These are phyloP conservation scores for Alloteropsis semialata DNA, from an alignment of 176 grass and related monocot genomes.

Conservation along the genomic window DNA sequence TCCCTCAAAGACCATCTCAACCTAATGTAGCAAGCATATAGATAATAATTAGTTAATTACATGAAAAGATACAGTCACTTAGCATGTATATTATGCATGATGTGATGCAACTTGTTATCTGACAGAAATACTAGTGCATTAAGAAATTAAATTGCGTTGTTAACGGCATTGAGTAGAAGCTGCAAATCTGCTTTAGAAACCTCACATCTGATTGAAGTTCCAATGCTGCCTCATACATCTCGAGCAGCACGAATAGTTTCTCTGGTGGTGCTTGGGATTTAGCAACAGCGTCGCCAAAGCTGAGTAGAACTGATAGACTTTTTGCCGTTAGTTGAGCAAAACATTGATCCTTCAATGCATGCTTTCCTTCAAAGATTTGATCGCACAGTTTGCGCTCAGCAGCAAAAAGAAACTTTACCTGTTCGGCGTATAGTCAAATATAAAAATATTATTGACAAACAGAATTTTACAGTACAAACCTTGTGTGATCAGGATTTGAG, in stretches of 20 bases:
- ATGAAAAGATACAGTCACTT: background rate
- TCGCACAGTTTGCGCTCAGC: slow-evolving; percentile 59
- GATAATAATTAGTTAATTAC: background rate
- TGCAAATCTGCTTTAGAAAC: background rate
- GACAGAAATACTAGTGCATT: background rate
- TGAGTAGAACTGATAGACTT: slow-evolving; percentile 51
- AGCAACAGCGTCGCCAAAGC: slow-evolving; percentile 57
- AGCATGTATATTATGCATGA: background rate
- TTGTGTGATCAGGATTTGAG: background rate
- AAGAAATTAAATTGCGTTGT: background rate
- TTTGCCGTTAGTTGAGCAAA: slow-evolving; percentile 58
- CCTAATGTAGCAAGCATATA: slow-evolving; percentile 28
- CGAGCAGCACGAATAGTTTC: slow-evolving; percentile 56
- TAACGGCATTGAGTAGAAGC: background rate
- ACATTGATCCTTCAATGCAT: slow-evolving; percentile 43
- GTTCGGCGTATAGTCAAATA: slow-evolving; percentile 18
- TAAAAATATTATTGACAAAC: background rate
- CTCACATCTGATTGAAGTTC: slow-evolving; percentile 64
- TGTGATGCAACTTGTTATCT: no score
- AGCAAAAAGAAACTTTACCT: slow-evolving; percentile 73
- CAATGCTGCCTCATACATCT: slow-evolving; percentile 57
- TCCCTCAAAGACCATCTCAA: slow-evolving; percentile 54
- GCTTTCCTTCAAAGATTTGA: slow-evolving; percentile 52
- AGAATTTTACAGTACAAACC: background rate
- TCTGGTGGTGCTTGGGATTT: slow-evolving; percentile 53